Conservation (phyloP, 2,329 filamentous ascomycete genomes). For the Didymella segeticola region DNA sequence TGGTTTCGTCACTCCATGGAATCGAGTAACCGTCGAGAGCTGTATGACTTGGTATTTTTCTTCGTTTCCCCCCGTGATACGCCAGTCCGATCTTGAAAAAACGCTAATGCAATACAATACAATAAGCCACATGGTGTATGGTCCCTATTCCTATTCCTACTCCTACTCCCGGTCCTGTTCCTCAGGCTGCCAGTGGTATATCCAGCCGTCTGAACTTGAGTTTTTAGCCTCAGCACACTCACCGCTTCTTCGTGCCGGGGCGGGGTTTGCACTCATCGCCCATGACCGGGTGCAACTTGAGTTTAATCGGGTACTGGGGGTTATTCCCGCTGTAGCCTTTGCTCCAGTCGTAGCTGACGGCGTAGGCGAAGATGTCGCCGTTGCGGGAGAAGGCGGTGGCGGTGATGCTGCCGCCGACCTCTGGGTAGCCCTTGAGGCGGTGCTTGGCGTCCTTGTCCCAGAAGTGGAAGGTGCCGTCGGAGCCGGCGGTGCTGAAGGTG, state of each 20-base stretch:
- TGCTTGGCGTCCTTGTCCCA: slow-evolving; percentile 74
- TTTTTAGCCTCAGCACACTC: too few species aligned
- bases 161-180: background rate
- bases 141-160: too few species aligned
- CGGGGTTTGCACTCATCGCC: slow-evolving; percentile 60
- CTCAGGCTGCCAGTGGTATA: background rate
- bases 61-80: slow-evolving; percentile 10
- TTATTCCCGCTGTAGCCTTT: slow-evolving; percentile 92
- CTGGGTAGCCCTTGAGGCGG: slow-evolving; percentile 68
- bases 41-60: background rate
- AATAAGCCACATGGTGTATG: too few species aligned
- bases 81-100: slow-evolving; percentile 7
- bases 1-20: too few species aligned
- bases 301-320: slow-evolving; percentile 59
- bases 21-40: too few species aligned
- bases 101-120: slow-evolving; percentile 20
- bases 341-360: slow-evolving; percentile 96
- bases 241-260: slow-evolving; percentile 57
- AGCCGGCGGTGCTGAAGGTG: slow-evolving; percentile 97
- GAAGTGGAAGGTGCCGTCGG: slow-evolving; percentile 95
- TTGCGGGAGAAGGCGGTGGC: slow-evolving; percentile 89
- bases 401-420: slow-evolving; percentile 77
- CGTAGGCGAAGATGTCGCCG: slow-evolving; percentile 69
- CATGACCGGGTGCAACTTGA: slow-evolving; percentile 58
- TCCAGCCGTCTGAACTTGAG: background rate